Evolutionary conservation across 768 basidiomycete genomes (phyloP), one percentile per base, ranked within the genome.

Genomic region (Mycena pura): DNA sequence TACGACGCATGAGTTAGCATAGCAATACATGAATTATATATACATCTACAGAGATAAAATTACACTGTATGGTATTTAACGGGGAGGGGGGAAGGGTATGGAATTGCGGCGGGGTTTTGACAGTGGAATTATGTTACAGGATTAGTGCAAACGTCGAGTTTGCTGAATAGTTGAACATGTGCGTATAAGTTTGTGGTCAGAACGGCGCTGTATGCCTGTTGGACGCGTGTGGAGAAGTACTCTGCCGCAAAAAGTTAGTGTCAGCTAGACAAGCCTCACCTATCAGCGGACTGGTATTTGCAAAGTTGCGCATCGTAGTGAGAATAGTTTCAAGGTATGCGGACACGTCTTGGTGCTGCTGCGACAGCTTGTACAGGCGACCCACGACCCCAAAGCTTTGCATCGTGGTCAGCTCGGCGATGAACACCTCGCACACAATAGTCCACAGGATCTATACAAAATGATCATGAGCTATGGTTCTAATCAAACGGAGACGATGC

Each of bases 271-370:
- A 24, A 28, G 8, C 48, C 24, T 39, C n/a, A 62, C 55, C 55
- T n/a, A 57, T 62, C 5, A 57, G 38, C 3, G 61, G 61, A 13
- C 61, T 57, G n/a, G 19, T n/a, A 2, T 27, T n/a, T 1, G 61
- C 19, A 36, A 57, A 62, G 7, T 2, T 2, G 5, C 49, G 27
- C 61, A 62, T 62, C 14, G 55, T 48, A 8, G 49, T 28, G 0
- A 62, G 13, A 7, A 62, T n/a, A 27, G 55, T 57, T 36, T 62
- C 41, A 19, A 62, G 36, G 32, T 55, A 62, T 5, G 49, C 22
- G 3, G 48, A 38, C 5, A 57, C 19, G 13, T 62, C 61, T 19
- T 57, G 36, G 21, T 57, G 48, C 38, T 57, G 48, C 34, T 51
- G 49, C 10, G 41, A 45, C 27, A n/a, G n/a, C n/a, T n/a, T n/a